Base-by-base conservation (phyloP, 1,284 basidiomycete genomes). In the Cystobasidiaceae sp. region DNA sequence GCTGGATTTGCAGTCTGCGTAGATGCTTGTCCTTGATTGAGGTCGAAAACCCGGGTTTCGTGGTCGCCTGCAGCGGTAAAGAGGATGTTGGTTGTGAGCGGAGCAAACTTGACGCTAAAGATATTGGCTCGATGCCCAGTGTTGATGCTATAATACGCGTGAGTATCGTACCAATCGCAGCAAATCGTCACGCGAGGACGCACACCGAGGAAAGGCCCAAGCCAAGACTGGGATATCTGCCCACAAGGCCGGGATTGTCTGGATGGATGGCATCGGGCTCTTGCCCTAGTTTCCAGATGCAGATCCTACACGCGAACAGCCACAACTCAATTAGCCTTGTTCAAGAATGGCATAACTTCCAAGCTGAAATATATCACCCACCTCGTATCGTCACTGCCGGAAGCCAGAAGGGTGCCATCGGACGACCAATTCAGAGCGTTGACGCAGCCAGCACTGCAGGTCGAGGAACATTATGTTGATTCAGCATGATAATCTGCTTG, bases 111-210 rank as follows among this genome's bases (percentile, higher is more conserved):
- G 1, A 85, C 85, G 65, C 85, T 87, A 80, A 97, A 97, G 66
- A 97, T 92, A 74, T 96, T 96, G 17, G 82, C 84, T 28, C 79
- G 81, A 77, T 97, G 93, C 1, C 89, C 90, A 0, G 89, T 92
- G 23, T 60, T 30, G 11, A 71, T 43, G 13, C 67, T 66, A 41
- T 61, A 59, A 1, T 37, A 39, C 9, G 37, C 37, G 37, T n/a
- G 37, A 39, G 37, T n/a, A 39, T 39, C 9, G 37, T 39, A 9
- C 9, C 37, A 39, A 9, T 19, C 46, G 8, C 27, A n/a, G 11
- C 15, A 45, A 39, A 2, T 37, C 23, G 55, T 15, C 2, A 8
- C 15, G 58, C 34, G 17, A 3, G 4, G 11, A 61, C 43, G n/a
- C 44, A 64, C 61, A 61, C 41, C 19, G 61, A 17, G 19, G 48